Conservation (phyloP, 1,139 yeast genomes). For the Candida sanyaensis region DNA sequence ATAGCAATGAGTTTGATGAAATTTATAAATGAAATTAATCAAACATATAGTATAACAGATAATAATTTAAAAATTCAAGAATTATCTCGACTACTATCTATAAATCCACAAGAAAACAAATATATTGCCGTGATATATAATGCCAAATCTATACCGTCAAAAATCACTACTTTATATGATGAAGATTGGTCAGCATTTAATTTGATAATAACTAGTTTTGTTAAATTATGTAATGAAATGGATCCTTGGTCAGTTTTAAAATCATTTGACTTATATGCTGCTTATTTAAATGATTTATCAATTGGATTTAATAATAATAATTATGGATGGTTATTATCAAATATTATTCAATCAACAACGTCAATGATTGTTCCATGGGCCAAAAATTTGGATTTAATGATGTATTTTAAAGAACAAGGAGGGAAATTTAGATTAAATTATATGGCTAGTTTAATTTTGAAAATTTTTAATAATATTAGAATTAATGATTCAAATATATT, state of each 20-base stretch:
- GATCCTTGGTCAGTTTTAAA: constrained; percentile 59
- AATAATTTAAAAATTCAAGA: constrained; percentile 6
- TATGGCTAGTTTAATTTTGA: constrained; percentile 58
- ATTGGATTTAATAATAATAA: constrained; percentile 56
- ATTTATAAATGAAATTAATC: constrained; percentile 10
- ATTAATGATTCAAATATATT: constrained; percentile 44
- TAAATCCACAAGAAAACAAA: constrained; percentile 11
- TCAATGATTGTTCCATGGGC: constrained; percentile 51
- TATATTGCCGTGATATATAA: constrained; percentile 11
- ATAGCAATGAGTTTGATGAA: constrained; percentile 23
- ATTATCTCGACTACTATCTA: constrained; percentile 12
- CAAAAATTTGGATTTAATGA: constrained; percentile 48
- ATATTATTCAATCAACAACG: constrained; percentile 43
- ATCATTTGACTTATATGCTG: constrained; percentile 61
- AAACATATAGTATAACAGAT: constrained; percentile 8
- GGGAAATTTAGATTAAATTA: constrained; percentile 52
- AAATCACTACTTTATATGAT: constrained; percentile 28
- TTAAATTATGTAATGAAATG: constrained; percentile 52
- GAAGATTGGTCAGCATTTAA: constrained; percentile 55
- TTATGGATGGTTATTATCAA: constrained; percentile 53
- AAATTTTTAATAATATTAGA: constrained; percentile 64
- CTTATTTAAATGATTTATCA: constrained; percentile 54
- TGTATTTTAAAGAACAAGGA: constrained; percentile 41
- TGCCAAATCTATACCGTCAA: background rate
- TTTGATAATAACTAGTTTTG: constrained; percentile 50